These are phyloP conservation scores for Leishmania turanica DNA, from an alignment of 208 protist genomes.

Conservation along the genomic window DNA sequence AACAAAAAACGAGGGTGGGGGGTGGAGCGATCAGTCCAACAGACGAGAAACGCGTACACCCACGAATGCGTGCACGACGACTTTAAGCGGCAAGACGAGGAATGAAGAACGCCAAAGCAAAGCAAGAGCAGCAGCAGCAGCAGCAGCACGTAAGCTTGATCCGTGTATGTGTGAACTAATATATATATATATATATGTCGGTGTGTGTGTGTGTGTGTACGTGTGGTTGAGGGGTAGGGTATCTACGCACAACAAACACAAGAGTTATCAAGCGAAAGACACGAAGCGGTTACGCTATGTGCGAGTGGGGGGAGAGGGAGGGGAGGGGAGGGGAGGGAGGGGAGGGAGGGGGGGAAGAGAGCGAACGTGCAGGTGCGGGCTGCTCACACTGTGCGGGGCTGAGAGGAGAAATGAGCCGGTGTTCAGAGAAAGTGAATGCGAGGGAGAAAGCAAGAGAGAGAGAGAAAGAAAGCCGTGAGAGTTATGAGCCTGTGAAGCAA, in stretches of 20 bases:
- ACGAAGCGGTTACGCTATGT: background rate
- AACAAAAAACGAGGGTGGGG: background rate
- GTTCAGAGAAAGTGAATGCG: background rate
- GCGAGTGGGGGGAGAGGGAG: background rate
- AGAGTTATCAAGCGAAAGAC: no score
- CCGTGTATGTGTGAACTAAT: background rate
- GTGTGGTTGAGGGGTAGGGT: background rate
- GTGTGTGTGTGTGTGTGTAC: background rate
- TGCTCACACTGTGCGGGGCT: background rate
- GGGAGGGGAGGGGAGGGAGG: no score
- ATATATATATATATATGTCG: background rate
- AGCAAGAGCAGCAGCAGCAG: background rate
- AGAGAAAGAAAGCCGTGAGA: background rate
- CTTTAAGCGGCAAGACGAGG: background rate
- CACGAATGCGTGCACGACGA: background rate
- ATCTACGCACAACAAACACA: background rate
- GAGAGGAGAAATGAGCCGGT: background rate
- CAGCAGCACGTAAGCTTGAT: background rate
- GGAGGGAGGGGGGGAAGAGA: background rate
- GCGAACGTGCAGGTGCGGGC: background rate
- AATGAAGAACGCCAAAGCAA: background rate
- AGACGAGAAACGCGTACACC: background rate
- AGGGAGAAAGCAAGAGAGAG: background rate
- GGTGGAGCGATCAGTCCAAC: background rate
- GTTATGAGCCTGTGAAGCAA: background rate